A percentile compares a stretch with the other conserved stretches of the same genome.
phyloP scores from a whole-genome alignment of 1,284 basidiomycete species.

The Leccinum fuscescens region DNA sequence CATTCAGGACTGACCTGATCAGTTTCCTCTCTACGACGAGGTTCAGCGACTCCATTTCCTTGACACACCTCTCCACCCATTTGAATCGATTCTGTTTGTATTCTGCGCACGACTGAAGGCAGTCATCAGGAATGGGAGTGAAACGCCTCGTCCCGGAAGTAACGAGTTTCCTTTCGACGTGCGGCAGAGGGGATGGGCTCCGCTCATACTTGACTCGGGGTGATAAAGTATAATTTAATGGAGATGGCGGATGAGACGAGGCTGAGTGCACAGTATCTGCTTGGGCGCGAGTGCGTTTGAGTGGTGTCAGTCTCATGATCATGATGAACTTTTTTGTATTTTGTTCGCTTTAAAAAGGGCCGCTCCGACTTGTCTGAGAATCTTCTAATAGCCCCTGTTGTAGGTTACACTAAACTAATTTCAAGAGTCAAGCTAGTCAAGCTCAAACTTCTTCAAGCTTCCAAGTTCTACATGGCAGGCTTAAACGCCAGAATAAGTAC shows the following conservation, averaged over 20 bases:
- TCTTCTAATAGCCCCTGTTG: background rate
- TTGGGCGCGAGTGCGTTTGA: constrained; percentile 18
- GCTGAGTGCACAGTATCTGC: background rate
- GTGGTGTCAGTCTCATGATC: constrained; percentile 2
- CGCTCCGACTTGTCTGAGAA: constrained; percentile 4
- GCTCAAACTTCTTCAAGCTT: background rate
- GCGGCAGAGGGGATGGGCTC: constrained; percentile 15
- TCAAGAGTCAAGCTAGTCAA: too few species aligned
- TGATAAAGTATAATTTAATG: background rate
- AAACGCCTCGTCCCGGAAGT: constrained; percentile 29
- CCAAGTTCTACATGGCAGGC: too few species aligned
- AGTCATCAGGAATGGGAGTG: constrained; percentile 27
- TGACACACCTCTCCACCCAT: constrained; percentile 22
- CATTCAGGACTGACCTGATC: constrained; percentile 22
- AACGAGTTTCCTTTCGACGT: constrained; percentile 20
- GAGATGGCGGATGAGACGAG: background rate
- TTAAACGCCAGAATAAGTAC: background rate
- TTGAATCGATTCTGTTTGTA: constrained; percentile 24
- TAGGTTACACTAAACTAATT: background rate
- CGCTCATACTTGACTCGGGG: constrained; percentile 22
- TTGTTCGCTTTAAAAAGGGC: background rate
- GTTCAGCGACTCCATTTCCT: constrained; percentile 21
- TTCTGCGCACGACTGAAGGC: constrained; percentile 18
- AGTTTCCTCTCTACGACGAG: constrained; percentile 25
- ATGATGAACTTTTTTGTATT: background rate